A percentile compares a stretch with the other conserved stretches of the same genome.
Conservation (phyloP, 768 basidiomycete species). For the Amanita fuliginea region DNA sequence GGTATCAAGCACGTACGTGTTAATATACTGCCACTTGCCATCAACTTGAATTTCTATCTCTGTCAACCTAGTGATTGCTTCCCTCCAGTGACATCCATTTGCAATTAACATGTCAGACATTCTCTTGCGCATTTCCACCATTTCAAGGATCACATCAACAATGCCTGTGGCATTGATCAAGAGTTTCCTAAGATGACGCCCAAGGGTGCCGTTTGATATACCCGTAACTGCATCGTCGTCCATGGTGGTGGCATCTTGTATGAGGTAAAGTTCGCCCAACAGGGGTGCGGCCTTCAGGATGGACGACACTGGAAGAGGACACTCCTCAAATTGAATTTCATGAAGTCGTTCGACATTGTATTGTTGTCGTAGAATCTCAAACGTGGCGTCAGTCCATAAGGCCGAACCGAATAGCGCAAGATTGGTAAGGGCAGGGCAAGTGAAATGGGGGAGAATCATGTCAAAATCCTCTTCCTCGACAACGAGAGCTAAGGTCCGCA, state of each 20-base stretch:
- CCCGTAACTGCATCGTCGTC: neutral
- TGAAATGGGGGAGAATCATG: neutral
- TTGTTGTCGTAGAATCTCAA: neutral
- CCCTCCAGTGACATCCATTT: neutral
- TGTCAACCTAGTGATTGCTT: neutral
- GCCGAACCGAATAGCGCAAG: neutral
- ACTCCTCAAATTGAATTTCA: neutral
- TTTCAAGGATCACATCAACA: neutral
- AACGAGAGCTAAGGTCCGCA: neutral
- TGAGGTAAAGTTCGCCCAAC: neutral
- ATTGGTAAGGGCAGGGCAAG: neutral
- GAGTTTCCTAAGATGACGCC: neutral
- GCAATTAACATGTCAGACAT: neutral
- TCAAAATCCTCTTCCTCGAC: neutral
- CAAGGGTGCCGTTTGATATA: neutral
- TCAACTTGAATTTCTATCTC: neutral
- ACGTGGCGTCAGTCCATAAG: neutral
- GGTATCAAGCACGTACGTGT: no score
- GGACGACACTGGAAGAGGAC: neutral
- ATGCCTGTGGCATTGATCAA: no score
- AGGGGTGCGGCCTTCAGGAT: neutral
- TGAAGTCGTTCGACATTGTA: neutral
- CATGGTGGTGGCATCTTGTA: neutral
- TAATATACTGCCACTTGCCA: no score
- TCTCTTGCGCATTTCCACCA: neutral